These are phyloP conservation scores for Ganoderma boninense DNA, from an alignment of 1,284 basidiomycete species.

Conservation along the genomic window DNA sequence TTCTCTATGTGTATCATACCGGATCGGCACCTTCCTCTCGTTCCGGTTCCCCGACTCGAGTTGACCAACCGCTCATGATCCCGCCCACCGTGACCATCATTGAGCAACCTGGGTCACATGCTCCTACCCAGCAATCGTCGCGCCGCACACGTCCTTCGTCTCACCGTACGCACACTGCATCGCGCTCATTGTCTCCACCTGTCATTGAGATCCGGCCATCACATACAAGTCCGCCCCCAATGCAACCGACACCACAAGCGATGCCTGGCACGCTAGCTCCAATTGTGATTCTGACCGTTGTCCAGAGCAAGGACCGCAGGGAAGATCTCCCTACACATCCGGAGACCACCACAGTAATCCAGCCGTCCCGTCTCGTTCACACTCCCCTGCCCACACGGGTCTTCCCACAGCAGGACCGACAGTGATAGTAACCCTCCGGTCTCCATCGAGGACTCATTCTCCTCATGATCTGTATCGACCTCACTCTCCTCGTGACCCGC, in stretches of 20 bases:
- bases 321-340: background rate
- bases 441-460: constrained; percentile 12
- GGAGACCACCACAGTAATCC: background rate
- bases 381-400: background rate
- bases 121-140: background rate
- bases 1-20: background rate
- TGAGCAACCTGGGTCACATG: background rate
- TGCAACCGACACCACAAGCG: constrained; percentile 2
- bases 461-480: too few relatives aligned
- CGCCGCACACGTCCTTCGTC: background rate
- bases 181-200: background rate
- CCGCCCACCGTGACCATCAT: background rate
- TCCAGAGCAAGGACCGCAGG: background rate
- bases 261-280: background rate
- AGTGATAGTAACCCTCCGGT: background rate
- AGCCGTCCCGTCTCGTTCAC: background rate
- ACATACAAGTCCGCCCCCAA: background rate
- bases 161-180: background rate
- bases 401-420: background rate
- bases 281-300: background rate
- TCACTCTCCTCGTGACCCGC: too few relatives aligned
- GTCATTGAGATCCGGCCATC: background rate
- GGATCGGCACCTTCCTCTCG: background rate
- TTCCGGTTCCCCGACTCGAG: background rate
- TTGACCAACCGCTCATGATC: background rate